These are phyloP conservation scores for Fusarium dlaminii DNA, from an alignment of 2,329 filamentous ascomycete species.

Conservation along the genomic window DNA sequence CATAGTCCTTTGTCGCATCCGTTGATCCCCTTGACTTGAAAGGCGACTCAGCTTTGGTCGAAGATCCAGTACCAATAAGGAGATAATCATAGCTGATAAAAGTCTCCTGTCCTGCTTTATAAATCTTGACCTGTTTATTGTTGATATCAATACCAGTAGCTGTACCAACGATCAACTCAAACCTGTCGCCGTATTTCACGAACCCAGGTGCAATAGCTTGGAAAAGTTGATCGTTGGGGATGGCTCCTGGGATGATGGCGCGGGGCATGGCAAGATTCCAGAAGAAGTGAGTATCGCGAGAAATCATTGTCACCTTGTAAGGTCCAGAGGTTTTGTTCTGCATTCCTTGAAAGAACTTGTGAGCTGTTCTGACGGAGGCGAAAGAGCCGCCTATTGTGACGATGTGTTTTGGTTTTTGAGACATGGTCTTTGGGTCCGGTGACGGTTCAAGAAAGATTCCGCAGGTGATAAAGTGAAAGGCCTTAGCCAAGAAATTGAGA, in stretches of 20 bases:
- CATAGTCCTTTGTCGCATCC: not conserved
- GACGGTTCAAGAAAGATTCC: not conserved
- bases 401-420: not conserved
- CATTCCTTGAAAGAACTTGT: not conserved
- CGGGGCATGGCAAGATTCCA: not conserved
- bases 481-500: not conserved
- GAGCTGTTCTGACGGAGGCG: not conserved
- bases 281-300: not conserved
- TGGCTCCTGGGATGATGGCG: not conserved
- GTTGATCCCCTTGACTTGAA: not conserved
- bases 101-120: not conserved
- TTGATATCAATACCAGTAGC: not conserved
- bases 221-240: not conserved
- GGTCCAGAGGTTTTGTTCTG: not conserved
- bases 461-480: not conserved
- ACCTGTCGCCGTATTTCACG: not conserved
- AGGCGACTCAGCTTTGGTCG: not conserved
- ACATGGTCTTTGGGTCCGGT: not conserved
- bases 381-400: not conserved
- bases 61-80: not conserved
- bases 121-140: not conserved
- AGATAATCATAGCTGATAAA: not conserved
- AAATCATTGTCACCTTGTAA: not conserved
- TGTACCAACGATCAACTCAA: not conserved
- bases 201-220: not conserved